These are phyloP conservation scores for Cutaneotrichosporon dermatis DNA, from an alignment of 1,284 basidiomycete genomes.

Conservation along the genomic window DNA sequence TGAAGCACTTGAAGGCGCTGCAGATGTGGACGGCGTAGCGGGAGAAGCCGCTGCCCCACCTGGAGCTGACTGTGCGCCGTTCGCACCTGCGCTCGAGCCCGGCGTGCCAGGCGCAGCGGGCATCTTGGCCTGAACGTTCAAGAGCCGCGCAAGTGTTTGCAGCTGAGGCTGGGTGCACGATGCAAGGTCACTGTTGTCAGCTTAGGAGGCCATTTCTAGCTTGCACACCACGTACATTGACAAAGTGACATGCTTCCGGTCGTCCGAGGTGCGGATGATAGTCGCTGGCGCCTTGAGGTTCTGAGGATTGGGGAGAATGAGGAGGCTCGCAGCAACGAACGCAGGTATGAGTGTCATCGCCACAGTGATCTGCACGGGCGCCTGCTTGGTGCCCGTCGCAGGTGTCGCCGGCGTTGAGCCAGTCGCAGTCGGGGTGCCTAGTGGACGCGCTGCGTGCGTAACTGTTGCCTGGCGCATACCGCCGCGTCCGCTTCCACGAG, in stretches of 20 bases:
- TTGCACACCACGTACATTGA: conserved; percentile 22
- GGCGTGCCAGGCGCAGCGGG: neutral
- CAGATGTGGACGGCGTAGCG: no score
- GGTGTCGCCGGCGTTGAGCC: no score
- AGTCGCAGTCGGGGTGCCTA: no score
- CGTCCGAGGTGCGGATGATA: conserved; percentile 31
- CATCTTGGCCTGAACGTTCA: conserved; percentile 28
- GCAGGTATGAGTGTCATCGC: conserved; percentile 14
- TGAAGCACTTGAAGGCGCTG: no score
- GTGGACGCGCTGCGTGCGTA: neutral
- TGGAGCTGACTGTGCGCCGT: neutral
- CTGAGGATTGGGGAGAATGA: conserved; percentile 22
- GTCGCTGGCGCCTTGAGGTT: conserved; percentile 29
- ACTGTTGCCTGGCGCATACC: conserved; percentile 5
- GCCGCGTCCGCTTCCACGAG: conserved; percentile 16
- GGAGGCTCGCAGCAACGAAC: conserved; percentile 13
- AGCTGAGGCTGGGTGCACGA: conserved; percentile 32
- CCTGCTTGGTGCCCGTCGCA: no score
- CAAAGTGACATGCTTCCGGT: conserved; percentile 31
- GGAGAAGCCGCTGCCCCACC: no score
- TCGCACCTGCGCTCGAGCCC: neutral
- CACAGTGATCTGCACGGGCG: conserved; percentile 19
- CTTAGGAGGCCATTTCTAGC: conserved; percentile 6
- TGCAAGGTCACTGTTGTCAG: conserved; percentile 21
- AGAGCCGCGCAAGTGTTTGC: conserved; percentile 30